Evolutionary conservation across 2,329 filamentous ascomycete genomes (phyloP), one percentile per base, ranked within the genome.

Genomic region (Grosmannia penicillata): DNA sequence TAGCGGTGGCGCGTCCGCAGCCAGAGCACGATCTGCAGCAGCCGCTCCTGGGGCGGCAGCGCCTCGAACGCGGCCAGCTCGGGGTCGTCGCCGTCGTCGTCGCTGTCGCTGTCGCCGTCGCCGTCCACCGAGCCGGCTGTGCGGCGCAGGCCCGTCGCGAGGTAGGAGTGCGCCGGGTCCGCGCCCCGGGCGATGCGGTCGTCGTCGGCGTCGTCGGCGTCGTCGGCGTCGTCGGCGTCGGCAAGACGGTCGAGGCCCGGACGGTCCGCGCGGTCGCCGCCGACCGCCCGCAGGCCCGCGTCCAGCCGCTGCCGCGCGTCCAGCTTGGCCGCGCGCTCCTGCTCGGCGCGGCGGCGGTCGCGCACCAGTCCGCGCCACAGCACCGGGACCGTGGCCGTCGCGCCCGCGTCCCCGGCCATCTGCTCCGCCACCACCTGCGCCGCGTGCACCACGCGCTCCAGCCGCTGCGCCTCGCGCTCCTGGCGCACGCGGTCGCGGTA

Each of bases 391-490:
- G 15, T 35, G 17, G 33, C 15, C 30, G 52, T 54, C 7, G 46
- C 49, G 17, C 9, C 15, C 30, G 56, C 55, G 47, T 77, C 74
- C 7, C 70, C 69, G 43, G 82, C 77, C 58, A 96, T 70, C 37
- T 75, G 63, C 62, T 94, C 85, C 3, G 82, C 77, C 9, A 91
- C 75, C 49, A 81, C 82, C 67, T 94, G 87, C 18, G 85, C 89
- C 2, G 75, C 83, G 45, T 70, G 69, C 18, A 89, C 65, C 55
- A 82, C 72, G 21, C 70, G 72, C 56, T 93, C 84, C 4, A 70
- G 53, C 48, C 78, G 68, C 44, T 68, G 73, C 39, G 73, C 68
- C 57, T 89, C 81, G 38, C 76, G 66, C 56, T 89, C 82, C 51
- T 63, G 66, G 42, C 78, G 66, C 42, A 85, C 71, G 3, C 84